Base-by-base conservation (phyloP, 768 basidiomycete genomes). In the Ramaria rubella region DNA sequence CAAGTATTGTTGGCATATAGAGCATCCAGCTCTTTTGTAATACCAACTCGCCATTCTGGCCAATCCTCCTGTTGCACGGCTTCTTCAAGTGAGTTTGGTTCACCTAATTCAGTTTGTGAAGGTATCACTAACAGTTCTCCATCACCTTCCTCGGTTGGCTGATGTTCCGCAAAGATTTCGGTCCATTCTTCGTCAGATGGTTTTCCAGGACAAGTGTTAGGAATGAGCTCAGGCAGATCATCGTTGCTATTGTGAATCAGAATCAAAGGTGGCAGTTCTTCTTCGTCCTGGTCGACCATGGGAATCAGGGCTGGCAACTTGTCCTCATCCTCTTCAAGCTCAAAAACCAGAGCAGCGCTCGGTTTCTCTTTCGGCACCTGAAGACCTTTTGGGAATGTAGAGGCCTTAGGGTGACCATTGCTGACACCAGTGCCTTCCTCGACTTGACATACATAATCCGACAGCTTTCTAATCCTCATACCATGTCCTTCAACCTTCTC, bases 311-410 rank as follows among this genome's bases (percentile, higher is more conserved):
- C 11, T 38, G 36, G 11, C 36, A 11, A 38, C 36, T 38, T n/a
- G n/a, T 11, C 36, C 36, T 11, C n/a, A n/a, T 38, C 36, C n/a
- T 38, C 36, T 38, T 38, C 36, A n/a, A n/a, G n/a, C n/a, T n/a
- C n/a, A n/a, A n/a, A n/a, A n/a, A n/a, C n/a, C n/a, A n/a, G n/a
- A n/a, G n/a, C n/a, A 38, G 36, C 36, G n/a, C 11, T 11, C 11
- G 36, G 11, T 38, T 11, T n/a, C n/a, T 38, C 46, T 29, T 44
- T n/a, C 11, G 11, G 11, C 11, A 38, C 36, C n/a, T 55, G 59
- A 17, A 63, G 36, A 15, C 62, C 62, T 19, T n/a, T 34, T 17
- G 61, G 61, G 23, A 62, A 46, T n/a, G 57, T 5, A 42, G 59
- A 59, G 34, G 46, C 56, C 1, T 26, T 29, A 4, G 23, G 40